A percentile compares a stretch with the other conserved stretches of the same genome.
phyloP scores from a whole-genome alignment of 2,329 filamentous ascomycete genomes.

The Exophiala xenobiotica region DNA sequence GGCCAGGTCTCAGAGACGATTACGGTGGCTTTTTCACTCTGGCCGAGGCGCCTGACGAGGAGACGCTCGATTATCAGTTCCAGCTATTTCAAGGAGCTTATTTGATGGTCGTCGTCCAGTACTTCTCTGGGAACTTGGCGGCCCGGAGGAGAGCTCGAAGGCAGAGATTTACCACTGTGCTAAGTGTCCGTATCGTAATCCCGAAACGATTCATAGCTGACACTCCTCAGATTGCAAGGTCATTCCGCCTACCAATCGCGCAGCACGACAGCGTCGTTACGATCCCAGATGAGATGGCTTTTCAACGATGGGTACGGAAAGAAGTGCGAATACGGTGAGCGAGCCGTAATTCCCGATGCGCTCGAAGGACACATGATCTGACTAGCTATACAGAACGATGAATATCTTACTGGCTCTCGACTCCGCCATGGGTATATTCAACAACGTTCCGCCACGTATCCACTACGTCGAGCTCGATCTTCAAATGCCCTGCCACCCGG shows the following conservation, averaged over 20 bases:
- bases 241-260: conserved; percentile 39
- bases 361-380: neutral
- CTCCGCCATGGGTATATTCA: conserved; percentile 47
- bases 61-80: conserved; percentile 38
- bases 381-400: conserved; percentile 36
- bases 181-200: conserved; percentile 36
- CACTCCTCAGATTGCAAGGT: conserved; percentile 39
- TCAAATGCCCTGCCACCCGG: conserved; percentile 44
- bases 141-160: conserved; percentile 46
- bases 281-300: conserved; percentile 34
- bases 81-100: conserved; percentile 46
- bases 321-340: conserved; percentile 45
- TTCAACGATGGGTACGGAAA: conserved; percentile 43
- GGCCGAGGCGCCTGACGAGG: conserved; percentile 26
- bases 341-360: neutral
- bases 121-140: conserved; percentile 44
- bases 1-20: conserved; percentile 35
- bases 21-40: conserved; percentile 43
- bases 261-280: conserved; percentile 40
- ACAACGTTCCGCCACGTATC: conserved; percentile 46
- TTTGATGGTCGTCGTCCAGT: conserved; percentile 43
- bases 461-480: conserved; percentile 43
- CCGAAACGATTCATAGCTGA: neutral
- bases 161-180: conserved; percentile 41
- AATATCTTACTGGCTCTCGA: conserved; percentile 44